These are phyloP conservation scores for Thalassia testudinum DNA, from an alignment of 116 monocot genomes.

Conservation along the genomic window DNA sequence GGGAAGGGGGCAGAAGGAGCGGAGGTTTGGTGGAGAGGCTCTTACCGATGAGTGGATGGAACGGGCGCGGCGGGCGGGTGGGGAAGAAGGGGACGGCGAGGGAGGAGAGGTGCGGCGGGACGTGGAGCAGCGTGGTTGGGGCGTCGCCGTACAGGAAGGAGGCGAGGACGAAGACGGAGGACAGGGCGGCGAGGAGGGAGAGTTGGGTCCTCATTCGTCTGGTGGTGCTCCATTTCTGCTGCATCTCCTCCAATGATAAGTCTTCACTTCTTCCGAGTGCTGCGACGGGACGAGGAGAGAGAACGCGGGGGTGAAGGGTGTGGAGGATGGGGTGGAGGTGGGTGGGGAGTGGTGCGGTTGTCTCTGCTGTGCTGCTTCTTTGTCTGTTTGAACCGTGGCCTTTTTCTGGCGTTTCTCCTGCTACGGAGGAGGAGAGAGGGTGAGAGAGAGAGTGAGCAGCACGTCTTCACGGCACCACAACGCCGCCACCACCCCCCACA, in stretches of 20 bases:
- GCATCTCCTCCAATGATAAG: slow-evolving; percentile 15
- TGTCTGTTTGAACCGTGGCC: no score
- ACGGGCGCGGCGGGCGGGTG: background rate
- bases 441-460: no score
- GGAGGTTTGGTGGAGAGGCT: background rate
- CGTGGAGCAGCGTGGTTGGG: background rate
- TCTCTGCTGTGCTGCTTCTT: no score
- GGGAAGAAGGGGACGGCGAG: slow-evolving; percentile 4
- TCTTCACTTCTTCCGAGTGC: background rate
- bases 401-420: no score
- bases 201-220: slow-evolving; percentile 15
- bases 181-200: slow-evolving; percentile 20
- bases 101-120: background rate
- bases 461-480: no score
- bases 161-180: slow-evolving; percentile 36
- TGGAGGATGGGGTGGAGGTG: no score
- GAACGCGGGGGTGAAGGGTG: no score
- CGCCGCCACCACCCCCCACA: no score
- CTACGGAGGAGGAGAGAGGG: no score
- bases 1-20: background rate
- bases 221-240: slow-evolving; percentile 27
- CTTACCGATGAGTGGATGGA: background rate
- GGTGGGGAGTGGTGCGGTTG: no score
- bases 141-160: slow-evolving; percentile 22
- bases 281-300: background rate